Evolutionary conservation across 192 early-diverging fungal species (phyloP).

Genomic region (Glomus cerebriforme): DNA sequence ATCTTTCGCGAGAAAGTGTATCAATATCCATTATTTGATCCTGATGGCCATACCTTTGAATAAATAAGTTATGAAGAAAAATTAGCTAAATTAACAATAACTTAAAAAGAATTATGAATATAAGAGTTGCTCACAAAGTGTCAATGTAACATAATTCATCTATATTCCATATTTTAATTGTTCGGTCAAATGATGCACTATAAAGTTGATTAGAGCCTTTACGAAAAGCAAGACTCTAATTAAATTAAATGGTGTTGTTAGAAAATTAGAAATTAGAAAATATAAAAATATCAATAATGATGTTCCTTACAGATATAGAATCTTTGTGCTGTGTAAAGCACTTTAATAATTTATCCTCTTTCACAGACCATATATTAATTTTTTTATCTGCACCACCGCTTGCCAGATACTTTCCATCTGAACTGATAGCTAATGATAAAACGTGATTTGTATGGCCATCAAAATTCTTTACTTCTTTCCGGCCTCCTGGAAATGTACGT

Average conservation of each 20-base stretch:
- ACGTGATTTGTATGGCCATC: slow-evolving; percentile 78
- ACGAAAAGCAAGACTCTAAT: slow-evolving; percentile 79
- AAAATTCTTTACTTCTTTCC: slow-evolving; percentile 65
- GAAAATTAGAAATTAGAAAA: not conserved
- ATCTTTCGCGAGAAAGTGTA: slow-evolving; percentile 84
- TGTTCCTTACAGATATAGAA: slow-evolving; percentile 65
- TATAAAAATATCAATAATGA: not conserved
- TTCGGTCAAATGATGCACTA: slow-evolving; percentile 86
- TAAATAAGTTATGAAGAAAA: slow-evolving; percentile 25
- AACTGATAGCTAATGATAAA: slow-evolving; percentile 69
- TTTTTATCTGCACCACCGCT: slow-evolving; percentile 88
- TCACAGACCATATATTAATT: slow-evolving; percentile 90
- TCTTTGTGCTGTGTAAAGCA: slow-evolving; percentile 93
- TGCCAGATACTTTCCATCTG: slow-evolving; percentile 72
- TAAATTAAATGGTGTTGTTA: not conserved
- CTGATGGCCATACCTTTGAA: slow-evolving; percentile 87
- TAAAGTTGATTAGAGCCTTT: slow-evolving; percentile 82
- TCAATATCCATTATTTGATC: slow-evolving; percentile 84
- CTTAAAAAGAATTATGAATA: not conserved
- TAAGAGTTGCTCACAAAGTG: slow-evolving; percentile 58
- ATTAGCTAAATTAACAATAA: not conserved
- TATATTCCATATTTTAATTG: slow-evolving; percentile 96
- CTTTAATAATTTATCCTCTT: slow-evolving; percentile 69
- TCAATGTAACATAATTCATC: slow-evolving; percentile 92
- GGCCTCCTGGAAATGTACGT: slow-evolving; percentile 68